A percentile compares a stretch with the other conserved stretches of the same genome.
These are phyloP conservation scores for Bolboschoenoplectus hybrid DNA, from an alignment of 202 grass and related monocot species.

Conservation along the genomic window DNA sequence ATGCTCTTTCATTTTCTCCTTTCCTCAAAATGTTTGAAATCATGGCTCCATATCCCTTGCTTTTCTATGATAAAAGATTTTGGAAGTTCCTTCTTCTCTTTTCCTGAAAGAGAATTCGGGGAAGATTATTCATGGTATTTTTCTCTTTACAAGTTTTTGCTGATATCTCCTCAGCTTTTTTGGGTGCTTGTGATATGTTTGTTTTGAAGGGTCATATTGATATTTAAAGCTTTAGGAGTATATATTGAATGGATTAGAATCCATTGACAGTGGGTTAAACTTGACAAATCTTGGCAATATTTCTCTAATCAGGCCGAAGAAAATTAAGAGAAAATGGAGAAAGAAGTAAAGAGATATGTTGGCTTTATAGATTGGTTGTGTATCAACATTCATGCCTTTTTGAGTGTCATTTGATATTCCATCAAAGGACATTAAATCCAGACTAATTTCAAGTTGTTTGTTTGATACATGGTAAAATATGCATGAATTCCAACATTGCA, in stretches of 20 bases:
- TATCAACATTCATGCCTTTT: neutral
- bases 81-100: neutral
- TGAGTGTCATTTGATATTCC: neutral
- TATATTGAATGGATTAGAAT: neutral
- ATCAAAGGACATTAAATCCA: neutral
- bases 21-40: neutral
- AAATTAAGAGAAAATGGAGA: neutral
- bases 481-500: neutral
- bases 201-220: neutral
- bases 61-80: neutral
- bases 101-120: neutral
- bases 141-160: slow-evolving; percentile 4
- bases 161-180: neutral
- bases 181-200: neutral
- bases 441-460: neutral
- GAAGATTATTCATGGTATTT: neutral
- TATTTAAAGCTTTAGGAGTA: neutral
- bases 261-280: neutral
- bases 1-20: neutral
- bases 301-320: neutral
- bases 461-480: slow-evolving; percentile 1
- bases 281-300: slow-evolving; percentile 9
- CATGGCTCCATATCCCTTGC: neutral
- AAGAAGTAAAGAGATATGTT: neutral
- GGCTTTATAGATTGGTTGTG: slow-evolving; percentile 3